A percentile compares a stretch with the other conserved stretches of the same genome.
Evolutionary conservation across 345 rosid genomes (phyloP).

Genomic region (Melaleuca alternifolia): DNA sequence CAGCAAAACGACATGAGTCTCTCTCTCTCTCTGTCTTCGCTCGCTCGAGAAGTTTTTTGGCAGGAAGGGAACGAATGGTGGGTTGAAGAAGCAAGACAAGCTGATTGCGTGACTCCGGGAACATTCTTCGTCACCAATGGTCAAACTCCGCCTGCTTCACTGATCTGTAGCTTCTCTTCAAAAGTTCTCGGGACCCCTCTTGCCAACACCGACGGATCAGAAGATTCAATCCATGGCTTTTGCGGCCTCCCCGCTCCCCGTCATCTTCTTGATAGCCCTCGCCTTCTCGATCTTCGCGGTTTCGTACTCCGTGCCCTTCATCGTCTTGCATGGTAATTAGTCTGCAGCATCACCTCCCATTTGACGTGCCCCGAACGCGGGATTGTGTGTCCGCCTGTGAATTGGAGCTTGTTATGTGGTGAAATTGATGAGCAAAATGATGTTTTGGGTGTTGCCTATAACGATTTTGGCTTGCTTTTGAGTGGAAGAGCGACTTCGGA

Average conservation of each 20-base stretch:
- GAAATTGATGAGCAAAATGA: background rate
- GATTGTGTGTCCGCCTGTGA: background rate
- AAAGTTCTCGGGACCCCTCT: background rate
- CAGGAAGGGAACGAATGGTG: background rate
- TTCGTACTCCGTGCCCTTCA: slow-evolving; percentile 50
- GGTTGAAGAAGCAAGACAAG: background rate
- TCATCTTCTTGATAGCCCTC: background rate
- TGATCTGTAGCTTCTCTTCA: background rate
- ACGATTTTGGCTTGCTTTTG: background rate
- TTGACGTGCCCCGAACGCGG: background rate
- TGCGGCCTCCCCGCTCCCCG: slow-evolving; percentile 1
- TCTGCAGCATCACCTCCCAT: background rate
- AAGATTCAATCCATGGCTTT: slow-evolving; percentile 11
- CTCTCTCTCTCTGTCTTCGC: background rate
- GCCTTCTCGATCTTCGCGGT: slow-evolving; percentile 14
- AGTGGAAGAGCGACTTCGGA: background rate
- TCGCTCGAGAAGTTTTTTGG: background rate
- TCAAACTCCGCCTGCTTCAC: background rate
- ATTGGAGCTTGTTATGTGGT: background rate
- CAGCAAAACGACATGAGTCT: background rate
- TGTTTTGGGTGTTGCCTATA: background rate
- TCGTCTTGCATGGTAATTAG: slow-evolving; percentile 55
- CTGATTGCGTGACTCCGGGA: background rate
- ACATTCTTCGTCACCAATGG: background rate
- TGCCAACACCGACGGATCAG: background rate